Evolutionary conservation across 164 flowering plant genomes (phyloP), one percentile per base, ranked within the genome.

Genomic region (Vitis riparia): DNA sequence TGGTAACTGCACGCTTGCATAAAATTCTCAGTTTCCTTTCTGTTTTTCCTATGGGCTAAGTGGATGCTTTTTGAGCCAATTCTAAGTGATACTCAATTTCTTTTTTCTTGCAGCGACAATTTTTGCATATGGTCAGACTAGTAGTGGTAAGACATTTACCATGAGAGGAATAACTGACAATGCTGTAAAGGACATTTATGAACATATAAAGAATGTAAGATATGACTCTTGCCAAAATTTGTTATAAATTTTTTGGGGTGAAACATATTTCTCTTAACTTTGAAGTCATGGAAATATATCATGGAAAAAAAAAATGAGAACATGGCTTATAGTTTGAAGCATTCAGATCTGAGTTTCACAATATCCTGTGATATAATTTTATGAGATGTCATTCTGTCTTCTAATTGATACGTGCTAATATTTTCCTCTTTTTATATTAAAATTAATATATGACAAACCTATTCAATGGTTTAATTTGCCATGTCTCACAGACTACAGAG

Each of bases 131-230:
- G 97, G 97, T 67, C 97, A 92, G 74, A 92, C 92, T 59, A 84
- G 94, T 66, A 92, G 97, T 77, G 97, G 97, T 19, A 90, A 92
- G 83, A 92, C 97, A 68, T 89, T 68, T 78, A 92, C 96, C 67
- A 92, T 92, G 97, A 88, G 87, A 78, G 97, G 94, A 69, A 87
- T 92, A 55, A 78, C 90, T 55, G 95, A 88, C 66, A 75, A 79
- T 78, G 92, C 86, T 62, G 71, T 91, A 23, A 84, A 73, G 67
- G 97, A 92, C 83, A 90, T 92, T 13, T 90, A 77, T 71, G 82
- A 86, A 51, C 83, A 84, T 78, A 91, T 92, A 51, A 68, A 70
- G 60, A 78, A 68, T 67, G 97, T 92, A 80, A 81, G 89, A 62
- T 68, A 8, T 32, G 23, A 3, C 48, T 68, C 23, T 30, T 62